Evolutionary conservation across 148 eudicot species (phyloP).

Genomic region (Chenopodium quinoa): DNA sequence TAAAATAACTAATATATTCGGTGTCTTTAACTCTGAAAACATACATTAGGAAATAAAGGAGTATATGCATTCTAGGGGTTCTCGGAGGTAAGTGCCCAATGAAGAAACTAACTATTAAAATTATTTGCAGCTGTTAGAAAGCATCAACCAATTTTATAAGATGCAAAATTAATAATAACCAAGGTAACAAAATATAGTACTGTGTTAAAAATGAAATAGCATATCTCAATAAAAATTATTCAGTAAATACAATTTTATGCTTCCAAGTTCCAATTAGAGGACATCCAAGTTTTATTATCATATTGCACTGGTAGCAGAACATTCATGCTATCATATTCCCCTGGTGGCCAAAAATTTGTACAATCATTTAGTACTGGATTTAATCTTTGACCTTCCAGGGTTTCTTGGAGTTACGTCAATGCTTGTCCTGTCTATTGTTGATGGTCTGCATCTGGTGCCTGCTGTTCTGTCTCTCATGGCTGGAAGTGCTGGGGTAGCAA

Average conservation of each 20-base stretch:
- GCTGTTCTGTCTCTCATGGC: conserved; percentile 30
- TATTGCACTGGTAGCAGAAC: not conserved
- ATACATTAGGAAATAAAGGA: not conserved
- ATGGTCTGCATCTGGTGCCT: conserved; percentile 26
- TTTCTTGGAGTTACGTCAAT: conserved; percentile 32
- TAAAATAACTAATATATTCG: not conserved
- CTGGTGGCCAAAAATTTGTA: not conserved
- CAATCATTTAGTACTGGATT: not conserved
- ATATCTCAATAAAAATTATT: not conserved
- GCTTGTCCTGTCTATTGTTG: conserved; percentile 22
- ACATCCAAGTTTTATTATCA: not conserved
- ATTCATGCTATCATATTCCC: not conserved
- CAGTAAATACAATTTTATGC: not conserved
- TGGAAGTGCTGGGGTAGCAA: conserved; percentile 34
- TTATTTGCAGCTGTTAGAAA: not conserved
- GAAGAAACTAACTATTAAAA: not conserved
- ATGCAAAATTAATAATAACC: not conserved
- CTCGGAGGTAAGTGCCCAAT: not conserved
- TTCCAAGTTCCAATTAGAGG: not conserved
- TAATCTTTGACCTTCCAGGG: conserved; percentile 17
- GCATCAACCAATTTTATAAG: not conserved
- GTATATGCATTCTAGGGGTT: not conserved
- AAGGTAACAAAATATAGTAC: no score
- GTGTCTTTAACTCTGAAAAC: not conserved
- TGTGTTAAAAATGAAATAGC: not conserved